Evolutionary conservation across 495 filamentous ascomycete species (phyloP), one percentile per base, ranked within the genome.

Genomic region (Rhizodiscina lignyota): DNA sequence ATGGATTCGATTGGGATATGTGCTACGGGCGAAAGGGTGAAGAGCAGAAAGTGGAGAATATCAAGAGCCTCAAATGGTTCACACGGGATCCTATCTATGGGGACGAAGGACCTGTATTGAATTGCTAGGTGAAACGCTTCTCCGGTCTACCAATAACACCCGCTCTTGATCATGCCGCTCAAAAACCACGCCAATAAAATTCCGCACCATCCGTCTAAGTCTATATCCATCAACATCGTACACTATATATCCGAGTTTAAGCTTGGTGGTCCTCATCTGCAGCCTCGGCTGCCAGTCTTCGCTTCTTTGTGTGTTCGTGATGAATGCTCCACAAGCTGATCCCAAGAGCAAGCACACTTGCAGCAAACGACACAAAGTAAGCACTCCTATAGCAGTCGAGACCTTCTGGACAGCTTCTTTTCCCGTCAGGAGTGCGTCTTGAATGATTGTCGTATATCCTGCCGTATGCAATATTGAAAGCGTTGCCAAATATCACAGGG

Each of bases 381-480:
- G 87, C 86, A 11, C 70, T 58, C 24, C 63, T 60, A 56, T 94
- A 96, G 57, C 87, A 96, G 31, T 64, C 59, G 31, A 89, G 52
- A 2, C 89, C 89, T 36, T 89, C 79, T 2, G 58, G 58, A 45
- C 87, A 94, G n/a, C 72, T 65, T 26, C 74, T 60, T 34, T 77
- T 73, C 5, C 83, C 85, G 32, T 76, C 66, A 0, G 58, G 60
- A 5, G 66, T 63, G n/a, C 80, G 52, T 29, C 75, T 59, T 30
- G 70, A 83, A 54, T 94, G 84, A 13, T 56, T 56, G 53, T 97
- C 87, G 51, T 79, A 91, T 5, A 94, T 70, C 21, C 47, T 43
- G 36, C 82, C 81, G 51, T 96, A 97, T 30, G 83, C 67, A 3
- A 96, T 55, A 55, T 94, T 96, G 61, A 94, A 94, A 21, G 93